Evolutionary conservation across 2,329 filamentous ascomycete genomes (phyloP).

Genomic region (Xylariaceae sp.): DNA sequence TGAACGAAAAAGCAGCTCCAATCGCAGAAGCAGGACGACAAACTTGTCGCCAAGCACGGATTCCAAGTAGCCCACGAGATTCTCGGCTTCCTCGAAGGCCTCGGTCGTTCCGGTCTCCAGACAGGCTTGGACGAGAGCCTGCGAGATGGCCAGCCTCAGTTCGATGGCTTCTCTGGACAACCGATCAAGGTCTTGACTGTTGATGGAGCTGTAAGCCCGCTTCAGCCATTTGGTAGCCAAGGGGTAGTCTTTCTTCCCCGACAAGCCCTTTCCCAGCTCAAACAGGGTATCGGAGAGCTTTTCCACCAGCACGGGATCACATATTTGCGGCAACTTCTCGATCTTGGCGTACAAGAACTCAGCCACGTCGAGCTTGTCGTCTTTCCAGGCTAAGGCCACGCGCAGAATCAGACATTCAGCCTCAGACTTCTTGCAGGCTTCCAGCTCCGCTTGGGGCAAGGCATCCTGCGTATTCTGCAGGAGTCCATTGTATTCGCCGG

Average conservation of each 20-base stretch:
- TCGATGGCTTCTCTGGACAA: conserved; percentile 55
- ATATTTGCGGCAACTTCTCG: conserved; percentile 26
- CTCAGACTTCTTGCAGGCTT: conserved; percentile 32
- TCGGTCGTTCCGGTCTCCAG: conserved; percentile 40
- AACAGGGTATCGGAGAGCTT: conserved; percentile 60
- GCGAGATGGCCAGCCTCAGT: conserved; percentile 58
- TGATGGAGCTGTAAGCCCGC: conserved; percentile 54
- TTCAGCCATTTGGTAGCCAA: conserved; percentile 66
- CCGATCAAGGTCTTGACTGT: conserved; percentile 43
- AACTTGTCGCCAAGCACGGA: conserved; percentile 56
- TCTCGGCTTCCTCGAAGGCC: conserved; percentile 42
- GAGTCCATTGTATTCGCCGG: conserved; percentile 46
- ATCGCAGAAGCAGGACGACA: conserved; percentile 57
- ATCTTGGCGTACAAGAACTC: conserved; percentile 68
- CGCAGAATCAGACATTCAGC: conserved; percentile 60
- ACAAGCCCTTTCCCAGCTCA: conserved; percentile 59
- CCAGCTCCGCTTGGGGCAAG: conserved; percentile 23
- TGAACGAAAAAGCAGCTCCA: conserved; percentile 54
- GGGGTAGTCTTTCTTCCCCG: conserved; percentile 42
- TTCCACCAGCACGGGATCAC: conserved; percentile 48
- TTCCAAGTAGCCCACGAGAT: conserved; percentile 54
- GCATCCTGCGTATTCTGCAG: conserved; percentile 25
- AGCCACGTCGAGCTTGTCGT: conserved; percentile 64
- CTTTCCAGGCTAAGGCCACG: conserved; percentile 64
- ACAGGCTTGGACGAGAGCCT: conserved; percentile 51